A percentile compares a stretch with the other conserved stretches of the same genome.
phyloP scores from a whole-genome alignment of 495 filamentous ascomycete genomes.

The Talaromyces liani region DNA sequence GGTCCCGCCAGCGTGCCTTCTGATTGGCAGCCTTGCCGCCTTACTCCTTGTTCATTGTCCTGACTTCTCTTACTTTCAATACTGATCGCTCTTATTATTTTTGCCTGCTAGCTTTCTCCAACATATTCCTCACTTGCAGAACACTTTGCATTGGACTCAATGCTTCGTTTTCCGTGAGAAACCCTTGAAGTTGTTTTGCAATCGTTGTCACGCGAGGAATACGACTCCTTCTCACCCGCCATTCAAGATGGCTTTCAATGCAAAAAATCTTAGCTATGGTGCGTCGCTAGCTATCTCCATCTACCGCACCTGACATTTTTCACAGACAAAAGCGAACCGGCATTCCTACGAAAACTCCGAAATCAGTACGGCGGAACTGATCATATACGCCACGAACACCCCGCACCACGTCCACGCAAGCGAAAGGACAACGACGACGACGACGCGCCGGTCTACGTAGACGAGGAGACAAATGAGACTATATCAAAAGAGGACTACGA shows the following conservation, averaged over 20 bases:
- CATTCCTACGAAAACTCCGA: slow-evolving; percentile 39
- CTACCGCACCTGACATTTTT: not conserved
- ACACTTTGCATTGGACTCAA: not conserved
- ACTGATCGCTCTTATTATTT: not conserved
- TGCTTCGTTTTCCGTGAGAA: not conserved
- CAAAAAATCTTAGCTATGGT: slow-evolving; percentile 44
- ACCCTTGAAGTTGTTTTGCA: not conserved
- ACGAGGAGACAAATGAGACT: slow-evolving; percentile 40
- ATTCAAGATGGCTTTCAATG: slow-evolving; percentile 34
- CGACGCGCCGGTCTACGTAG: slow-evolving; percentile 42
- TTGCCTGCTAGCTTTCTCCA: not conserved
- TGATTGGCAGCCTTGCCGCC: slow-evolving; percentile 7
- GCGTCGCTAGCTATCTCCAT: slow-evolving; percentile 7
- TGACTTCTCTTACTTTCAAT: not conserved
- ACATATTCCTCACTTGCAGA: not conserved
- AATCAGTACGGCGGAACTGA: slow-evolving; percentile 30
- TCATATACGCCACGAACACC: slow-evolving; percentile 32
- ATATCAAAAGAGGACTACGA: slow-evolving; percentile 44
- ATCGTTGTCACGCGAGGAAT: not conserved
- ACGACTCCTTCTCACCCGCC: not conserved
- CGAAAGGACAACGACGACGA: slow-evolving; percentile 31
- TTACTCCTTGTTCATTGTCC: not conserved
- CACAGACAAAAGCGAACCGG: slow-evolving; percentile 38
- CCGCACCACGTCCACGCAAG: slow-evolving; percentile 33
- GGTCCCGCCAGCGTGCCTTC: not conserved